Conservation (phyloP, 108 stramenopile species). For the Cylindrotheca closterium region DNA sequence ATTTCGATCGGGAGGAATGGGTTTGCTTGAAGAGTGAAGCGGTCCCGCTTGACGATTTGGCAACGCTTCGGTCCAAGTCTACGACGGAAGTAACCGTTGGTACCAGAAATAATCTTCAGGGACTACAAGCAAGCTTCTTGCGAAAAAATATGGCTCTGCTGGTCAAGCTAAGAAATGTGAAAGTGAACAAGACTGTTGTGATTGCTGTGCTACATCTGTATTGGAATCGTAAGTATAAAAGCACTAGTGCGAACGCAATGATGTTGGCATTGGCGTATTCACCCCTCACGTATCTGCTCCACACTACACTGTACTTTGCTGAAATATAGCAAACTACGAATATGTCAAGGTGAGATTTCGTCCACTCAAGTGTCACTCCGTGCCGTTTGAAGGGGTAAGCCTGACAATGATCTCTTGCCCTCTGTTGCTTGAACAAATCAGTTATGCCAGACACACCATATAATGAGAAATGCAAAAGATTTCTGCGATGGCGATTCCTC, state of each 20-base stretch:
- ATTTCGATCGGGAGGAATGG: slow-evolving; percentile 47
- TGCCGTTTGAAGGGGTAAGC: no score
- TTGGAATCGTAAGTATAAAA: slow-evolving; percentile 68
- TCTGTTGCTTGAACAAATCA: no score
- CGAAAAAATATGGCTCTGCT: slow-evolving; percentile 74
- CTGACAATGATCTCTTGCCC: no score
- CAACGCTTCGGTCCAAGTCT: slow-evolving; percentile 34
- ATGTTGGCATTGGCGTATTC: not conserved
- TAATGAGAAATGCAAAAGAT: slow-evolving; percentile 34
- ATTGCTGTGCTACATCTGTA: slow-evolving; percentile 78
- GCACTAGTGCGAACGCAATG: no score
- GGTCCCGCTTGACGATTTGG: slow-evolving; percentile 79
- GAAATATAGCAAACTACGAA: not conserved
- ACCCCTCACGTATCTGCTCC: not conserved
- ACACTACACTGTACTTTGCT: not conserved
- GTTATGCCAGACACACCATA: slow-evolving; percentile 70
- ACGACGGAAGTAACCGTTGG: not conserved
- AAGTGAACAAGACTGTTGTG: slow-evolving; percentile 32
- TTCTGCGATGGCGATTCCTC: slow-evolving; percentile 24
- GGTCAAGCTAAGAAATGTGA: slow-evolving; percentile 43
- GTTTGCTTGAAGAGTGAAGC: slow-evolving; percentile 34
- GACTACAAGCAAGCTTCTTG: slow-evolving; percentile 56
- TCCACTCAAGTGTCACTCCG: not conserved
- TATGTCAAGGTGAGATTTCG: not conserved
- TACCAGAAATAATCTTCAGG: slow-evolving; percentile 39